Conservation (phyloP, 257 asterid genomes). For the Cynanchum wilfordii region DNA sequence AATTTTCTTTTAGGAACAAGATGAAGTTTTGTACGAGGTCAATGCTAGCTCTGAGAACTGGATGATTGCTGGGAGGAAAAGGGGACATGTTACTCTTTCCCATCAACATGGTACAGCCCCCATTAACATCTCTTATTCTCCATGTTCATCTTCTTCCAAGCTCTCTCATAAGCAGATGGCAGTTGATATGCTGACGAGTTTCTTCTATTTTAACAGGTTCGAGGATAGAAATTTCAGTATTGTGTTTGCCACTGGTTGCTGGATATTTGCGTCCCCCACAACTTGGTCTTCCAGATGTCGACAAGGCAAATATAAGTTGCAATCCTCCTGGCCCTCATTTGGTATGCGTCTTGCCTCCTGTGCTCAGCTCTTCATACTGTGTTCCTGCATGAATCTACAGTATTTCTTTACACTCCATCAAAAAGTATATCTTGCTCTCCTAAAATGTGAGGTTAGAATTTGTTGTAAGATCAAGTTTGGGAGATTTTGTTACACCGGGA, state of each 20-base stretch:
- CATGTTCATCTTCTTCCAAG: neutral
- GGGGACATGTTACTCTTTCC: slow-evolving; percentile 75
- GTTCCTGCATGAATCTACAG: slow-evolving; percentile 44
- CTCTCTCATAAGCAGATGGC: neutral
- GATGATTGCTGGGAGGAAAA: slow-evolving; percentile 98
- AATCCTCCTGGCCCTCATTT: slow-evolving; percentile 94
- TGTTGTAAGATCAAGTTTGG: neutral
- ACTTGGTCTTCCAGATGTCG: slow-evolving; percentile 68
- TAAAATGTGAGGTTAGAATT: neutral
- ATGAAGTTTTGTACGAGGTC: slow-evolving; percentile 82
- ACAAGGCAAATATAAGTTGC: slow-evolving; percentile 70
- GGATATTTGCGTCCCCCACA: slow-evolving; percentile 96
- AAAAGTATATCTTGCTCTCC: neutral
- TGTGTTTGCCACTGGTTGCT: slow-evolving; percentile 87
- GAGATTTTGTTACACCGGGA: neutral
- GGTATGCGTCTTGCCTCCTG: slow-evolving; percentile 87
- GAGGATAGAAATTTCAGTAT: slow-evolving; percentile 61
- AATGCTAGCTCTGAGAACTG: slow-evolving; percentile 77
- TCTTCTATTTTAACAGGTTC: slow-evolving; percentile 53
- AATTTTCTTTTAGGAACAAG: slow-evolving; percentile 34
- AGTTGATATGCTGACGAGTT: neutral
- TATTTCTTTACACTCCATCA: neutral
- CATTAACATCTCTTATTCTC: neutral
- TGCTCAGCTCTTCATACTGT: slow-evolving; percentile 91
- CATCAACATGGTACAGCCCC: slow-evolving; percentile 59